Evolutionary conservation across 495 filamentous ascomycete species (phyloP).

Genomic region (Penicillium canariense): DNA sequence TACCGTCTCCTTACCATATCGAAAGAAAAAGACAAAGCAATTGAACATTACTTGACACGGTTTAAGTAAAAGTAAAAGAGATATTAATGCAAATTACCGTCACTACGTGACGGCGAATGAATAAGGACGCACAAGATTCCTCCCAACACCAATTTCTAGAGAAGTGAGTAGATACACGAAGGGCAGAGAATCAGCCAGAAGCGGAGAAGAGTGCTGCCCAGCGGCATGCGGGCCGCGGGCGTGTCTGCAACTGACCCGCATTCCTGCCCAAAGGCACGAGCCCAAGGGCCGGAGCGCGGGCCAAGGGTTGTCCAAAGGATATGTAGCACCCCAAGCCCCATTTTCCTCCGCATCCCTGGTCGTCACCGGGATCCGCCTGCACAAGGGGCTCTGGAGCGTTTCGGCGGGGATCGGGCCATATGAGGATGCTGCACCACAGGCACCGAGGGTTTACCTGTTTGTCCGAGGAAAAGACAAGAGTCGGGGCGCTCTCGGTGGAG

Average conservation of each 20-base stretch:
- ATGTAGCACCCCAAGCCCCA: neutral
- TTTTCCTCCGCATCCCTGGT: neutral
- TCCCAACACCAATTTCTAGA: slow-evolving; percentile 14
- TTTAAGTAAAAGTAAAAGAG: neutral
- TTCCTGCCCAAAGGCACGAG: slow-evolving; percentile 3
- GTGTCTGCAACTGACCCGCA: neutral
- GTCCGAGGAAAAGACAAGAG: neutral
- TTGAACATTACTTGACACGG: too few species aligned
- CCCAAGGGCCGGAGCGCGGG: neutral
- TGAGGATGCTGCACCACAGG: neutral
- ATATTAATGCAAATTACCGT: neutral
- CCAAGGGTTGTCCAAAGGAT: neutral
- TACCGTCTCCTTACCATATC: too few species aligned
- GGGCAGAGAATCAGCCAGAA: slow-evolving; percentile 7
- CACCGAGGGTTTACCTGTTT: neutral
- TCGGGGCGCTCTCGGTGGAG: neutral
- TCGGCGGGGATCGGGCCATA: neutral
- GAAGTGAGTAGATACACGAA: slow-evolving; percentile 20
- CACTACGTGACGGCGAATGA: neutral
- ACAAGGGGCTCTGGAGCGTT: neutral
- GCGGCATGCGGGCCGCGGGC: slow-evolving; percentile 3
- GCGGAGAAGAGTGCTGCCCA: slow-evolving; percentile 9
- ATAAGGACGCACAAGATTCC: neutral
- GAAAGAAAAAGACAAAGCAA: too few species aligned
- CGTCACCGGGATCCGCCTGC: neutral